Conservation (phyloP, 169 alveolate species). For the Miamiensis avidus region DNA sequence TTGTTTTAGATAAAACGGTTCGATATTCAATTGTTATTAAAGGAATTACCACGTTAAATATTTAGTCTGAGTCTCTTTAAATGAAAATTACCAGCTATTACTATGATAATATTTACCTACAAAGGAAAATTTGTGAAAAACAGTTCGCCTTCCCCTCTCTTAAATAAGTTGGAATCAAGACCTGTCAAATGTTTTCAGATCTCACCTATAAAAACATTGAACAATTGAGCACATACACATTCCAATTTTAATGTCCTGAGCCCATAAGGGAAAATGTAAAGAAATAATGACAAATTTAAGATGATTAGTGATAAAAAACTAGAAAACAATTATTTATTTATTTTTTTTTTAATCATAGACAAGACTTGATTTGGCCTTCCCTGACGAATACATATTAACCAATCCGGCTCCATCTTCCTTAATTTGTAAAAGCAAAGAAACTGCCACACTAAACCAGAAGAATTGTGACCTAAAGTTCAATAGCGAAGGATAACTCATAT, state of each 20-base stretch:
- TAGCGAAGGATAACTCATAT: not conserved
- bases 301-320: too few species aligned
- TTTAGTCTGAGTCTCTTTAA: not conserved
- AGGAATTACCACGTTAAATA: constrained; percentile 8
- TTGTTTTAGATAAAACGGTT: too few species aligned
- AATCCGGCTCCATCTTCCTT: not conserved
- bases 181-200: not conserved
- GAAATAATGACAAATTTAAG: too few species aligned
- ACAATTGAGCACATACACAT: not conserved
- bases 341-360: not conserved
- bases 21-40: not conserved
- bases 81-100: not conserved
- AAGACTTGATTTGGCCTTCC: not conserved
- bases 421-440: not conserved
- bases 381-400: not conserved
- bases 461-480: not conserved
- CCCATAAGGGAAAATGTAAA: not conserved
- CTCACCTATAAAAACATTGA: not conserved
- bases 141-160: not conserved
- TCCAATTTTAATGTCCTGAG: not conserved
- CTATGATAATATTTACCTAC: constrained; percentile 7
- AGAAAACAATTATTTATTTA: not conserved
- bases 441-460: not conserved
- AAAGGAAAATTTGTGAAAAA: not conserved
- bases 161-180: too few species aligned